Conservation (phyloP, 768 basidiomycete genomes). For the Stropharia rugosoannulata region DNA sequence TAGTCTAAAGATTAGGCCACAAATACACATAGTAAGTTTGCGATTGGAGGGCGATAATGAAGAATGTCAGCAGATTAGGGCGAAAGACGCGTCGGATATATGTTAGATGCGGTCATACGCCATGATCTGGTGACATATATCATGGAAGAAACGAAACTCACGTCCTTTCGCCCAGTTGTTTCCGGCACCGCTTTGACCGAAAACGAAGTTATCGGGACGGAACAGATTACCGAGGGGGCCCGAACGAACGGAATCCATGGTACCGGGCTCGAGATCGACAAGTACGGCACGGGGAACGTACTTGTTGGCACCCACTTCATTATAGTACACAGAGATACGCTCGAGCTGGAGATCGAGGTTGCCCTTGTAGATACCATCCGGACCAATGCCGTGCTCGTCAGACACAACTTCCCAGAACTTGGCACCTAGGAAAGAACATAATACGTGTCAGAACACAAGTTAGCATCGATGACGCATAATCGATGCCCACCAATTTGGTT, state of each 20-base stretch:
- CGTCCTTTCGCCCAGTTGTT: conserved; percentile 99
- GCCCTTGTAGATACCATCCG: conserved; percentile 92
- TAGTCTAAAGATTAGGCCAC: conserved; percentile 52
- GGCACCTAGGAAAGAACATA: conserved; percentile 57
- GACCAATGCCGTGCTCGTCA: conserved; percentile 96
- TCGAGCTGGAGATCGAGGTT: conserved; percentile 95
- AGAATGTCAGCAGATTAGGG: conserved; percentile 1
- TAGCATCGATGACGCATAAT: conserved; percentile 14
- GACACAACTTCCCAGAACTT: conserved; percentile 98
- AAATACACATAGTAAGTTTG: conserved; percentile 19
- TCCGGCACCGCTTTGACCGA: conserved; percentile 96
- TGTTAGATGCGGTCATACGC: neutral
- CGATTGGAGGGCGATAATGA: conserved; percentile 14
- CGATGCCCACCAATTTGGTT: conserved; percentile 91
- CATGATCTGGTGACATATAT: neutral
- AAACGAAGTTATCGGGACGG: conserved; percentile 98
- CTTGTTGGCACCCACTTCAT: conserved; percentile 92
- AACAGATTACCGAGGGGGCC: conserved; percentile 90
- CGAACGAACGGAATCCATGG: conserved; percentile 90
- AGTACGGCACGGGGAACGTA: conserved; percentile 98
- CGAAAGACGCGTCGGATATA: conserved; percentile 23
- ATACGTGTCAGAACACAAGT: conserved; percentile 15
- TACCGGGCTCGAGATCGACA: conserved; percentile 97
- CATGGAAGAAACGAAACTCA: conserved; percentile 44
- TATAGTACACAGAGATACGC: conserved; percentile 97